A percentile compares a stretch with the other conserved stretches of the same genome.
Conservation (phyloP, 192 early-diverging fungal genomes). For the Coemansia biformis region DNA sequence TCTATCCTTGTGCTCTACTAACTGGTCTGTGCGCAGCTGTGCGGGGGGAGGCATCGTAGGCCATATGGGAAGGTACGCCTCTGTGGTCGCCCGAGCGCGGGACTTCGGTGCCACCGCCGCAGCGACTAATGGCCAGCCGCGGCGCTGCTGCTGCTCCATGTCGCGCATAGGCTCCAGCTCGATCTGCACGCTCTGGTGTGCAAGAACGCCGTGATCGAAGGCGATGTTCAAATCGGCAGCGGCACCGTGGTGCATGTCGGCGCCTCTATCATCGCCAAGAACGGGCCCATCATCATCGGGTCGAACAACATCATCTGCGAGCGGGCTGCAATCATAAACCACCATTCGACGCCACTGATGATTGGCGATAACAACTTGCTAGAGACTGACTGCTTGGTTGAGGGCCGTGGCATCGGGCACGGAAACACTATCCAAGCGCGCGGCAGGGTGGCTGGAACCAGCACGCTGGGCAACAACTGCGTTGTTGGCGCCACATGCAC, state of each 20-base stretch:
- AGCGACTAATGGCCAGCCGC: too few relatives aligned
- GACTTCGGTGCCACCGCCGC: too few relatives aligned
- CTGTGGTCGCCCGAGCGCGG: too few relatives aligned
- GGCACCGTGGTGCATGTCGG: conserved; percentile 46
- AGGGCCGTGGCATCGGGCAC: conserved; percentile 43
- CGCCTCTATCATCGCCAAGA: conserved; percentile 42
- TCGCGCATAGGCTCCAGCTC: conserved; percentile 33
- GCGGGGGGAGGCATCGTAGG: too few relatives aligned
- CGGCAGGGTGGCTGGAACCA: conserved; percentile 20
- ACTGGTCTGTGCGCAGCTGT: too few relatives aligned
- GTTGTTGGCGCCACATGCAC: conserved; percentile 36
- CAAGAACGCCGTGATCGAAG: conserved; percentile 39
- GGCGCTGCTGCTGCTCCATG: too few relatives aligned
- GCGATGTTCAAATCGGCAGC: conserved; percentile 42
- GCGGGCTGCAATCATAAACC: conserved; percentile 33
- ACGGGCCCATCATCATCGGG: conserved; percentile 46
- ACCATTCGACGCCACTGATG: conserved; percentile 27
- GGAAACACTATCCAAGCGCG: conserved; percentile 37
- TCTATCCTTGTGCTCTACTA: too few relatives aligned
- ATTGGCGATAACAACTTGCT: conserved; percentile 47
- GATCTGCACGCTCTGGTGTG: conserved; percentile 44
- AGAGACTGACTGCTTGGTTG: conserved; percentile 37
- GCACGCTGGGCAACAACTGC: conserved; percentile 47
- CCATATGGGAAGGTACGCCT: too few relatives aligned
- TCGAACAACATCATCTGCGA: conserved; percentile 48